Percentiles rank a stretch among this genome's conserved stretches.
Evolutionary conservation across 1,284 basidiomycete genomes (phyloP).

Genomic region (Agroathelia rolfsii): DNA sequence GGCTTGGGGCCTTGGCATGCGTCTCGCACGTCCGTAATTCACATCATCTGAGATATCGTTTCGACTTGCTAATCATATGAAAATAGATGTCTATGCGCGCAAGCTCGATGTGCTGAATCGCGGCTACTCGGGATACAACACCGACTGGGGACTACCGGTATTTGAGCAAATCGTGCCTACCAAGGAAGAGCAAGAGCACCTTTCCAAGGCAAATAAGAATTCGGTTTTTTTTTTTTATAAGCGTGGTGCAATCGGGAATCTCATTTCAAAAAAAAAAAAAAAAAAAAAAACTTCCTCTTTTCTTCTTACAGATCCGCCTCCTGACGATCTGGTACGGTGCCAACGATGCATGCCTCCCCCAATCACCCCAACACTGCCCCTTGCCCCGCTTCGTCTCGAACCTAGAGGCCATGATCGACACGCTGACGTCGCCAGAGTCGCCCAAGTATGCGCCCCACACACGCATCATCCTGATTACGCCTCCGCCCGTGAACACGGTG

Average conservation of each 20-base stretch:
- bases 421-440: constrained; percentile 54
- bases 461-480: constrained; percentile 70
- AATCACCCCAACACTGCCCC: constrained; percentile 61
- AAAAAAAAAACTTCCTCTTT: constrained; percentile 38
- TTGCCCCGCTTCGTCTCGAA: constrained; percentile 59
- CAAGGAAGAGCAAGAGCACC: too few relatives aligned
- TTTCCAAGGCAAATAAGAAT: too few relatives aligned
- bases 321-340: constrained; percentile 86
- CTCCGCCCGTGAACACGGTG: constrained; percentile 70
- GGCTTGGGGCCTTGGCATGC: constrained; percentile 48
- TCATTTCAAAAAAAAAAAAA: constrained; percentile 44
- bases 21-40: constrained; percentile 45
- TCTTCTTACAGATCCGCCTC: constrained; percentile 61
- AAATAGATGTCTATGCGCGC: constrained; percentile 61
- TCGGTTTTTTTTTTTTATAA: too few relatives aligned
- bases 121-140: constrained; percentile 75
- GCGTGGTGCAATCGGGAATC: constrained; percentile 22
- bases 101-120: constrained; percentile 80
- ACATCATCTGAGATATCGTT: constrained; percentile 5
- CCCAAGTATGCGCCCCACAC: constrained; percentile 66
- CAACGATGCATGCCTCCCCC: constrained; percentile 65
- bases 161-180: too few relatives aligned
- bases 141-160: constrained; percentile 72
- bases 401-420: constrained; percentile 49
- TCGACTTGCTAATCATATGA: constrained; percentile 3